Percentiles rank a stretch among this genome's conserved stretches.
Evolutionary conservation across 768 basidiomycete genomes (phyloP).

Genomic region (Termitomyces sp.): DNA sequence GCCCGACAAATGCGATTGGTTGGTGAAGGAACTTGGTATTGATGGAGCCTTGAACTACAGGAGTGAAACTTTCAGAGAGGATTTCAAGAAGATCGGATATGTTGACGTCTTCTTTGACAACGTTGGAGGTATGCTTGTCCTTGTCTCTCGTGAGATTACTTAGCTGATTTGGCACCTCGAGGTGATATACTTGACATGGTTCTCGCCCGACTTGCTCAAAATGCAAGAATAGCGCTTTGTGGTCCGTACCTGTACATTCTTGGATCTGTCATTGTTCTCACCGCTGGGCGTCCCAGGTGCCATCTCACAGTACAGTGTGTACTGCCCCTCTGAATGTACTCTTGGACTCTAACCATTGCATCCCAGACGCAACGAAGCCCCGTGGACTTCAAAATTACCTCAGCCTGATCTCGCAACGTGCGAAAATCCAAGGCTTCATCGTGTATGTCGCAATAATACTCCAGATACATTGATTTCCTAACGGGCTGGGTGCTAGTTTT

Average conservation of each 20-base stretch:
- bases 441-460: slow-evolving; percentile 42
- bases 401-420: slow-evolving; percentile 70
- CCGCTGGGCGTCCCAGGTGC: slow-evolving; percentile 42
- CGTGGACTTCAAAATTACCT: slow-evolving; percentile 63
- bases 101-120: slow-evolving; percentile 87
- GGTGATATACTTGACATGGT: slow-evolving; percentile 80
- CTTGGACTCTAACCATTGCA: not conserved
- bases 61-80: slow-evolving; percentile 56
- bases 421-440: slow-evolving; percentile 80
- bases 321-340: not conserved
- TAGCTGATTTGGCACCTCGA: slow-evolving; percentile 19
- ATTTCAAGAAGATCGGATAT: slow-evolving; percentile 73
- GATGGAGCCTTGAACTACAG: slow-evolving; percentile 89
- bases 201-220: slow-evolving; percentile 65
- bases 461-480: not conserved
- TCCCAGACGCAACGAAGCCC: slow-evolving; percentile 49
- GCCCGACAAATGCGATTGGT: slow-evolving; percentile 78
- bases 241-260: slow-evolving; percentile 47
- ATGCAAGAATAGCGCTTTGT: slow-evolving; percentile 76
- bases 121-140: slow-evolving; percentile 44
- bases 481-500: slow-evolving; percentile 35
- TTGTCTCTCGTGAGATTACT: not conserved
- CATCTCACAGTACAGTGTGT: slow-evolving; percentile 78
- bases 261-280: not conserved
- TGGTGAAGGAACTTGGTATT: slow-evolving; percentile 79